Conservation (phyloP, 1,284 basidiomycete genomes). For the Caloboletus firmus region DNA sequence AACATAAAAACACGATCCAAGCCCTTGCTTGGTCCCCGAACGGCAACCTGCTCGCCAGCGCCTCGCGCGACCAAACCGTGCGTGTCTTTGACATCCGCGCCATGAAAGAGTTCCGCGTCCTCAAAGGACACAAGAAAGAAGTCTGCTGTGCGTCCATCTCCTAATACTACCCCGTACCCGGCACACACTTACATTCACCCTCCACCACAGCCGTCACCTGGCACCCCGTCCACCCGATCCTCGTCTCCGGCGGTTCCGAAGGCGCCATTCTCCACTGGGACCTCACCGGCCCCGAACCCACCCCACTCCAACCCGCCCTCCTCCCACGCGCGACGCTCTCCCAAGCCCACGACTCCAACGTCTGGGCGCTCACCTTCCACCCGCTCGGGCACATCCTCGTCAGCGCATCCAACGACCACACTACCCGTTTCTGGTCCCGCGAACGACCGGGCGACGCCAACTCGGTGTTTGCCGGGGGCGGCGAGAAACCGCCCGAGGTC, state of each 20-base stretch:
- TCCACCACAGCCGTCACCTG: constrained; percentile 75
- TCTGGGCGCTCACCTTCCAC: constrained; percentile 95
- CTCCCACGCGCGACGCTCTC: constrained; percentile 80
- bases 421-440: constrained; percentile 95
- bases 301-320: constrained; percentile 36
- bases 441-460: constrained; percentile 76
- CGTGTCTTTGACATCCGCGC: constrained; percentile 98
- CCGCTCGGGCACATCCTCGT: constrained; percentile 94
- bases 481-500: constrained; percentile 72
- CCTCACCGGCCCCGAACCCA: constrained; percentile 56
- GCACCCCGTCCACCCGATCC: constrained; percentile 92
- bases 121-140: constrained; percentile 97
- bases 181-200: background rate
- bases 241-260: constrained; percentile 92
- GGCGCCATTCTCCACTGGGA: constrained; percentile 95
- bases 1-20: constrained; percentile 97
- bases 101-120: constrained; percentile 90
- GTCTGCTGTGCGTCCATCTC: constrained; percentile 80
- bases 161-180: background rate
- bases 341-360: constrained; percentile 95
- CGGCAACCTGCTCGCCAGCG: constrained; percentile 91
- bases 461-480: constrained; percentile 70
- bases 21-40: constrained; percentile 91
- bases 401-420: constrained; percentile 94
- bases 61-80: constrained; percentile 90